phyloP scores from a whole-genome alignment of 192 early-diverging fungal species.

The Obelidium mucronatum region DNA sequence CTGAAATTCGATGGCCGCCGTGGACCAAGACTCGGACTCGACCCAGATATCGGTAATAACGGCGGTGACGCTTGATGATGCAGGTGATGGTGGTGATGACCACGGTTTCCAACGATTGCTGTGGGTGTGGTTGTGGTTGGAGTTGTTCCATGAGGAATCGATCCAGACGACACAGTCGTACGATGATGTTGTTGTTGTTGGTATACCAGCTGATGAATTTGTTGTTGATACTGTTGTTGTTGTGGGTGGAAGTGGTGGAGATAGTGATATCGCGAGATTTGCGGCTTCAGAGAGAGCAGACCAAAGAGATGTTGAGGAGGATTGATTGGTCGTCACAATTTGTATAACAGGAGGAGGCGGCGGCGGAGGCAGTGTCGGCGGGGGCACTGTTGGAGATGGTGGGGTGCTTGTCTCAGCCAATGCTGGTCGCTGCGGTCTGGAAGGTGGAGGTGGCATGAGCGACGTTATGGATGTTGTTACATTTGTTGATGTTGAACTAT shows the following conservation, averaged over 20 bases:
- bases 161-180: too few relatives aligned
- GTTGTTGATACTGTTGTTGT: neutral
- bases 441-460: neutral
- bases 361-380: neutral
- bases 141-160: too few relatives aligned
- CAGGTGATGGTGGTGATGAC: too few relatives aligned
- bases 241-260: neutral
- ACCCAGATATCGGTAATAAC: neutral
- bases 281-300: neutral
- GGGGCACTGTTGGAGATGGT: neutral
- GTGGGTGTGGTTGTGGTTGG: neutral
- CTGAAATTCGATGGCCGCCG: neutral
- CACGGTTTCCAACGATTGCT: neutral
- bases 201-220: too few relatives aligned
- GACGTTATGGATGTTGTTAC: neutral
- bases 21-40: neutral
- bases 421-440: neutral
- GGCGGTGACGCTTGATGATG: neutral
- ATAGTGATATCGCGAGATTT: neutral
- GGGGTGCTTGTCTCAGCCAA: neutral
- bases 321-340: neutral
- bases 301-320: slow-evolving; percentile 5
- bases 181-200: too few relatives aligned
- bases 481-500: neutral
- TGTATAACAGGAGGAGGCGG: neutral